Percentiles rank a stretch among this genome's conserved stretches.
These are phyloP conservation scores for Mycena sanguinolenta DNA, from an alignment of 768 basidiomycete genomes.

Conservation along the genomic window DNA sequence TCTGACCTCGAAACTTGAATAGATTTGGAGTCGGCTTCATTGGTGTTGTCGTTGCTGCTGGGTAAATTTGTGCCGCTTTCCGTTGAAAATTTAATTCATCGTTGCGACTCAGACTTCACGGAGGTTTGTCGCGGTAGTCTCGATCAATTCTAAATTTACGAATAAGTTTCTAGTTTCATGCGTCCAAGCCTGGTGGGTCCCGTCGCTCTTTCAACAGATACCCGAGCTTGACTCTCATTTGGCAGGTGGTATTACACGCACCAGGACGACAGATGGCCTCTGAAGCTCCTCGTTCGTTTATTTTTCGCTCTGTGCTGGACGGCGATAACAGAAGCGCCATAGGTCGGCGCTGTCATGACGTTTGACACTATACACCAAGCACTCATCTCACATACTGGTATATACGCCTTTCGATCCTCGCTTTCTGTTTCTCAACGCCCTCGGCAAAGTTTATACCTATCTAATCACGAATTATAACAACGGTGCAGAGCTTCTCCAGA, in stretches of 20 bases:
- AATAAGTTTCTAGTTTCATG: constrained; percentile 57
- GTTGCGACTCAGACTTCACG: constrained; percentile 56
- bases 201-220: not conserved
- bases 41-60: constrained; percentile 62
- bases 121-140: constrained; percentile 51
- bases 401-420: constrained; percentile 24
- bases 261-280: constrained; percentile 63
- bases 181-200: constrained; percentile 63
- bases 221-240: not conserved
- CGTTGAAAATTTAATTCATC: not conserved
- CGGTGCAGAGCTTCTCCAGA: constrained; percentile 39
- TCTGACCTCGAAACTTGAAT: constrained; percentile 14
- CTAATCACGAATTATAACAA: constrained; percentile 57
- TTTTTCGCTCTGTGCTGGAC: not conserved
- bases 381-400: constrained; percentile 66
- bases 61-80: constrained; percentile 50
- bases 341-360: constrained; percentile 65
- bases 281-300: constrained; percentile 59
- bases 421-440: not conserved
- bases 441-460: constrained; percentile 60
- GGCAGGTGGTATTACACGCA: constrained; percentile 59
- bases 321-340: not conserved
- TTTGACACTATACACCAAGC: constrained; percentile 68
- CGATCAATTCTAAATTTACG: not conserved
- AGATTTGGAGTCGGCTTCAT: constrained; percentile 66